Evolutionary conservation across 768 basidiomycete species (phyloP), one percentile per base, ranked within the genome.

Genomic region (Thelephora ganbajun): DNA sequence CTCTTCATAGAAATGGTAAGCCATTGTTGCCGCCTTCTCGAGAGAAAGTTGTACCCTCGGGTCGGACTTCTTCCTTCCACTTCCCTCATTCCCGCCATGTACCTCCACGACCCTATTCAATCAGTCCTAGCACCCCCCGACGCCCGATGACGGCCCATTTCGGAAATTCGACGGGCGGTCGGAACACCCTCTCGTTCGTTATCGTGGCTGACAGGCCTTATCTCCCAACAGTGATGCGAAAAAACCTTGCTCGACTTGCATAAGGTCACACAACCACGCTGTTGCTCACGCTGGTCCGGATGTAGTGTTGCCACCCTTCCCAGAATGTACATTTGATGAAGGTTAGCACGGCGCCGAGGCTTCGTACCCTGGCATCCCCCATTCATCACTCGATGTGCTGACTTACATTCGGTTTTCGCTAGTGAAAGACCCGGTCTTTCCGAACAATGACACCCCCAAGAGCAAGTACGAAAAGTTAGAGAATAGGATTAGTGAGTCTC

Each of bases 251-350:
- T 79, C 83, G 22, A 86, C 84, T 2, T 86, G 84, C 57, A 67
- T 79, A 49, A 75, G 83, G 30, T 85, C 83, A 18, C 82, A 84
- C 67, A 70, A 79, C 1, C 80, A 85, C 63, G 75, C 80, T 7
- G 57, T 74, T 46, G 69, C 73, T 11, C 81, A 81, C 62, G 73
- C 80, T 11, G 68, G 74, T 1, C 69, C 79, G 23, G 79, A 77
- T 35, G 66, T 67, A 1, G 63, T 65, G 42, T 54, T 80, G 41
- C 77, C 81, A 0, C 57, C 71, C 0, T 66, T 64, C 42, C 81
- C 79, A 11, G 78, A 81, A 47, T 87, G 84, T 57, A 85, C 82
- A n/a, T 86, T 76, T 51, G 83, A 85, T 53, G 84, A 86, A 52
- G 65, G 80, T 79, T 56, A 41, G 67, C 51, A n/a, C n/a, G n/a